phyloP scores from a whole-genome alignment of 257 asterid species.

The Echium plantagineum region DNA sequence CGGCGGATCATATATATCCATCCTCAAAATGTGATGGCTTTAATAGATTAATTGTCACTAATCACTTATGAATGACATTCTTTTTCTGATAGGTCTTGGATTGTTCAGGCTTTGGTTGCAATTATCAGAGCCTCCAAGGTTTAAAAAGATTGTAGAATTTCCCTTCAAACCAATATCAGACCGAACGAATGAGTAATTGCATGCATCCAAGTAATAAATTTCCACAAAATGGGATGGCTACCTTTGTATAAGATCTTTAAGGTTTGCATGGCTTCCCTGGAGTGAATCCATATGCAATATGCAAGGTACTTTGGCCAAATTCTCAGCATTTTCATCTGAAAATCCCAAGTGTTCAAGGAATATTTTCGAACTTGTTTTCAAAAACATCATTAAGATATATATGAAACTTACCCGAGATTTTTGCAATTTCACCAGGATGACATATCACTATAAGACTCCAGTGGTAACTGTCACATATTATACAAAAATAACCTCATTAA shows the following conservation, averaged over 20 bases:
- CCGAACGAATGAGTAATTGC: background rate
- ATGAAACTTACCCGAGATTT: conserved; percentile 55
- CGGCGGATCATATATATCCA: too few species aligned
- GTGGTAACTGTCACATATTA: conserved; percentile 67
- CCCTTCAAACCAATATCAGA: too few species aligned
- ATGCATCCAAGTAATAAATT: background rate
- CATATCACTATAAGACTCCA: conserved; percentile 91
- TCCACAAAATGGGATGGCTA: conserved; percentile 3
- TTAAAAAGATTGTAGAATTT: too few species aligned
- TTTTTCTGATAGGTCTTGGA: too few species aligned
- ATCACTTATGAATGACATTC: too few species aligned
- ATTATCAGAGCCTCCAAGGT: too few species aligned
- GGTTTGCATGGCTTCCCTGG: conserved; percentile 35
- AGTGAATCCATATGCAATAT: conserved; percentile 45
- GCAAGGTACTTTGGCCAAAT: conserved; percentile 31
- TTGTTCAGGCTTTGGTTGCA: too few species aligned
- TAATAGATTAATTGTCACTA: too few species aligned
- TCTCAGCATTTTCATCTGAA: conserved; percentile 36
- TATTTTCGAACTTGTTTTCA: conserved; percentile 2
- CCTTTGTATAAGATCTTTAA: conserved; percentile 29
- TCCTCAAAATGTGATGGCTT: too few species aligned
- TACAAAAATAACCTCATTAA: conserved; percentile 1
- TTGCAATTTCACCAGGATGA: conserved; percentile 70
- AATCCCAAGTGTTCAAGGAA: conserved; percentile 8
- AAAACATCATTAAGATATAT: conserved; percentile 7